Base-by-base conservation (phyloP, 2,329 filamentous ascomycete genomes). In the Aureobasidium lini region DNA sequence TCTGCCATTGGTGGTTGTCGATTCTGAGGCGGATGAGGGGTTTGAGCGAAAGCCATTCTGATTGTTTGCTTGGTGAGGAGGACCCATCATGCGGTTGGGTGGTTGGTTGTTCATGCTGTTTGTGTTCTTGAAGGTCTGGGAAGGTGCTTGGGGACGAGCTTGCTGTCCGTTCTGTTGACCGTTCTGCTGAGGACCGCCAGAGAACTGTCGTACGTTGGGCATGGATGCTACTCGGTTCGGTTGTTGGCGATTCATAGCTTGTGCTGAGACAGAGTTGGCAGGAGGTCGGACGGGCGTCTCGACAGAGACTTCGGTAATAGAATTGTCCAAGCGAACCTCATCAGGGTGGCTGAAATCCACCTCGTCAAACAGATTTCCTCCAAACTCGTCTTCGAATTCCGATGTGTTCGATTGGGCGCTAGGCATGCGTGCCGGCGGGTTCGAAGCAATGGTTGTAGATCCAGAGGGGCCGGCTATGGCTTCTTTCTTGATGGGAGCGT, bases 291-390 rank as follows among this genome's bases (percentile, higher is more conserved):
- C 29, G 34, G 68, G 68, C 28, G 64, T 64, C 54, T 61, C 66
- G 29, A 65, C 63, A 48, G 47, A 59, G 39, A 56, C 29, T 6
- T 63, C 61, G 3, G 63, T 62, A 9, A 62, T 65, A 36, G 63
- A 66, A 53, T 71, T 69, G 43, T 73, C 77, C 49, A 92, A 72
- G 32, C 81, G 73, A n/a, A 93, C 79, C 69, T 93, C 89, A 69
- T 94, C 89, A 4, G 88, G 88, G 67, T 91, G 86, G 18, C 81
- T 70, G 53, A 78, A 74, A 48, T 79, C 76, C 11, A 76, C 86
- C 31, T 87, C 83, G 63, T 88, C 77, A 68, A 74, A 79, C 61
- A 72, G 71, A 68, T 74, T 79, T 68, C 76, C 83, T 65, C 75
- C 82, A 70, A 76, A 82, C 62, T 83, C 80, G 60, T 83, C 80